phyloP scores from a whole-genome alignment of 2,329 filamentous ascomycete genomes.

The Didymella exigua region DNA sequence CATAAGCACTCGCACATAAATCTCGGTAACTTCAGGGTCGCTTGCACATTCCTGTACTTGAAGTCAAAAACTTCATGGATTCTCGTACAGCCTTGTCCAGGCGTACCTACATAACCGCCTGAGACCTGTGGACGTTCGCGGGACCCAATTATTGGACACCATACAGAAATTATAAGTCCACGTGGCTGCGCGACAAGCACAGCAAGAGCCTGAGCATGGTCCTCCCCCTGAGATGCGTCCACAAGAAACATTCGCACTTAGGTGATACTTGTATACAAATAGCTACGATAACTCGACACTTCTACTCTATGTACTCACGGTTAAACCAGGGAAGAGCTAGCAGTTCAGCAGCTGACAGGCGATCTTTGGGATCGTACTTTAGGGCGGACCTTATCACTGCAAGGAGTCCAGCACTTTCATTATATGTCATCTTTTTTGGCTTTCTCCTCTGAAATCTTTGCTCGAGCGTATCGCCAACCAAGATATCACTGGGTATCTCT shows the following conservation, averaged over 20 bases:
- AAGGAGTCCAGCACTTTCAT: conserved; percentile 14
- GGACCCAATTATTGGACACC: conserved; percentile 11
- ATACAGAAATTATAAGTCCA: conserved; percentile 11
- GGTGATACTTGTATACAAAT: conserved; percentile 14
- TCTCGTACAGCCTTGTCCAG: not conserved
- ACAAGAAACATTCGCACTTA: conserved; percentile 12
- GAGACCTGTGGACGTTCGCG: conserved; percentile 1
- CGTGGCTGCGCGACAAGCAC: conserved; percentile 8
- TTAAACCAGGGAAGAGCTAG: conserved; percentile 15
- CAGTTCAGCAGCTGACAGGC: conserved; percentile 15
- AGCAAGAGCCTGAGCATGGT: conserved; percentile 10
- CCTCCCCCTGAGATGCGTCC: not conserved
- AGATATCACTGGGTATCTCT: conserved; percentile 14
- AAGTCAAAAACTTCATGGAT: not conserved
- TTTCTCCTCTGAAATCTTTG: conserved; percentile 14
- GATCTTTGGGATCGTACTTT: conserved; percentile 14
- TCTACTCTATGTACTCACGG: conserved; percentile 12
- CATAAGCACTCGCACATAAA: too few species aligned
- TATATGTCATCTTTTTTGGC: conserved; percentile 14
- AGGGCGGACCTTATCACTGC: conserved; percentile 14
- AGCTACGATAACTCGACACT: conserved; percentile 12
- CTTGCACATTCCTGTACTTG: too few species aligned
- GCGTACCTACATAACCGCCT: conserved; percentile 2
- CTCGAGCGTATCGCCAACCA: conserved; percentile 13
- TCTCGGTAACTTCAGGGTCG: too few species aligned